Conservation (phyloP, 495 filamentous ascomycete genomes). For the Penicillium daleae region DNA sequence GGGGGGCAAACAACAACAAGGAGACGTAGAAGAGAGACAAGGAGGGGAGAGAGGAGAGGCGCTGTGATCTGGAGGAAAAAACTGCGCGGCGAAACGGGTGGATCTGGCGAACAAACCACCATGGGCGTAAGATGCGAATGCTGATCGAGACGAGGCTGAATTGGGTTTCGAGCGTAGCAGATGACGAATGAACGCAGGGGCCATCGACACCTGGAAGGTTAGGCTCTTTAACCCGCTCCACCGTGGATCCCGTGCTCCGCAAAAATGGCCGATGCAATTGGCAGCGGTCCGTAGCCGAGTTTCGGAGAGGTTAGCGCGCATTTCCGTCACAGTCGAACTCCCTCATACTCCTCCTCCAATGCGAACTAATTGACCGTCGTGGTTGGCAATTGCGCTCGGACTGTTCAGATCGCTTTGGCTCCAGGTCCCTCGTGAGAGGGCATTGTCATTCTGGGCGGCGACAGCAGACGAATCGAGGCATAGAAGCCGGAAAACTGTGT, state of each 20-base stretch:
- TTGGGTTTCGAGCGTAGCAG: constrained; percentile 10
- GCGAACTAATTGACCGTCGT: neutral
- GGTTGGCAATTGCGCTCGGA: neutral
- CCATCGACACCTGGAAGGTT: constrained; percentile 11
- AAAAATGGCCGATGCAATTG: neutral
- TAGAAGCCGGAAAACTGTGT: neutral
- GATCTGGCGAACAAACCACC: constrained; percentile 6
- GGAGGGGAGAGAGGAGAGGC: neutral
- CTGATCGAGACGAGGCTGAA: constrained; percentile 7
- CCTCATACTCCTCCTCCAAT: neutral
- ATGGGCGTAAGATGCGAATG: neutral
- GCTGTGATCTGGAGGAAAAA: neutral
- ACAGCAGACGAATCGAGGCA: neutral
- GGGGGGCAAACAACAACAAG: neutral
- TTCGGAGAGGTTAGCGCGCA: neutral
- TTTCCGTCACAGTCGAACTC: neutral
- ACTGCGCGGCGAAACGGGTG: neutral
- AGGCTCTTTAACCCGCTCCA: neutral
- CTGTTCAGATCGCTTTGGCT: neutral
- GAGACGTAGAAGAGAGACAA: neutral
- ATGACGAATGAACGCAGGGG: constrained; percentile 10
- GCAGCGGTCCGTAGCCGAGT: neutral
- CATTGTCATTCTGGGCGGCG: neutral
- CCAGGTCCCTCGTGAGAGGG: constrained; percentile 1
- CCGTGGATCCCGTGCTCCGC: constrained; percentile 9